phyloP scores from a whole-genome alignment of 2,329 filamentous ascomycete genomes.

The Cercospora berteroae region DNA sequence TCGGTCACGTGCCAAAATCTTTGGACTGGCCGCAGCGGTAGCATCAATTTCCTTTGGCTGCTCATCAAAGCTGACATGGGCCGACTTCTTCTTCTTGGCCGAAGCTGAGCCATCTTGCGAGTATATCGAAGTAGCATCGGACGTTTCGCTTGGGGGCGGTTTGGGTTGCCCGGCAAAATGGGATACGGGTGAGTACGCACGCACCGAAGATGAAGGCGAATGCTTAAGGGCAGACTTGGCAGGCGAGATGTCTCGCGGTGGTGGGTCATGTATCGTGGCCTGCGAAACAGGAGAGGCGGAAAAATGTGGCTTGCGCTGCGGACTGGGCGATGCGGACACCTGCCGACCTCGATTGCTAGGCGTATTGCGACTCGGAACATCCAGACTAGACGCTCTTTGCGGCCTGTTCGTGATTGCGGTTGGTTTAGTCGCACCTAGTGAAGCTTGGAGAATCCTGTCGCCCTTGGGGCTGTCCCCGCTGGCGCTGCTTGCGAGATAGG shows the following conservation, averaged over 20 bases:
- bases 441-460: conserved; percentile 21
- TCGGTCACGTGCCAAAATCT: conserved; percentile 23
- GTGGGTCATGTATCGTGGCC: conserved; percentile 64
- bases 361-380: conserved; percentile 30
- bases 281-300: conserved; percentile 57
- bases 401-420: conserved; percentile 23
- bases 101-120: conserved; percentile 38
- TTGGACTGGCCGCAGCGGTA: conserved; percentile 46
- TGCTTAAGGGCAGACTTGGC: conserved; percentile 75
- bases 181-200: conserved; percentile 46
- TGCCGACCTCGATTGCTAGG: conserved; percentile 25
- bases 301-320: conserved; percentile 67
- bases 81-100: conserved; percentile 60
- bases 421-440: conserved; percentile 28
- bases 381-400: conserved; percentile 35
- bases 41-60: conserved; percentile 39
- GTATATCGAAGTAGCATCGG: conserved; percentile 53
- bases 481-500: conserved; percentile 17
- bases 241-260: conserved; percentile 69
- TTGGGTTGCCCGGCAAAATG: conserved; percentile 48
- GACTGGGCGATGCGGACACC: conserved; percentile 52
- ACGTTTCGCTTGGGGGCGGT: conserved; percentile 53
- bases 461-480: conserved; percentile 1
- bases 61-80: conserved; percentile 77
- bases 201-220: conserved; percentile 53